Conservation (phyloP, 1,284 basidiomycete species). For the Flammula alnicola region DNA sequence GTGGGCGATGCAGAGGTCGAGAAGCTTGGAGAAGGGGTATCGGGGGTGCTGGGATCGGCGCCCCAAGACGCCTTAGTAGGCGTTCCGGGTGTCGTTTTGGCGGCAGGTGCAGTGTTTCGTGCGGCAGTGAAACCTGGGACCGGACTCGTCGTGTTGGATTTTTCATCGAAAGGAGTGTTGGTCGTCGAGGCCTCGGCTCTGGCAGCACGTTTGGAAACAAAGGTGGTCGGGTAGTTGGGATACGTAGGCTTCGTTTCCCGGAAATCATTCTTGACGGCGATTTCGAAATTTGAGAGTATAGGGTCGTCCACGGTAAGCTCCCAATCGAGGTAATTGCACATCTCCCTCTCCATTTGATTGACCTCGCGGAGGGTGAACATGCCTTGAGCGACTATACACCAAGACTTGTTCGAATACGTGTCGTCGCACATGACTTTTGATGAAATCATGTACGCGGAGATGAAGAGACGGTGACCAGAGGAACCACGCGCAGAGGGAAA, state of each 20-base stretch:
- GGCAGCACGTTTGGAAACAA: conserved; percentile 56
- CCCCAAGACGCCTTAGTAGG: conserved; percentile 33
- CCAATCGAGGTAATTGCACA: conserved; percentile 94
- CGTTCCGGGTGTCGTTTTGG: conserved; percentile 32
- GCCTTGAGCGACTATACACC: conserved; percentile 91
- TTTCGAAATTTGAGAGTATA: conserved; percentile 70
- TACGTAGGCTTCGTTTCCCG: conserved; percentile 52
- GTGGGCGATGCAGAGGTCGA: conserved; percentile 39
- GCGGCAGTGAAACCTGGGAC: conserved; percentile 50
- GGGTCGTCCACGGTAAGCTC: conserved; percentile 78
- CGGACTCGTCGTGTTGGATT: conserved; percentile 51
- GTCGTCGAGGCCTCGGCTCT: conserved; percentile 47
- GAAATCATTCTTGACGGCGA: conserved; percentile 66
- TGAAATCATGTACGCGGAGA: conserved; percentile 94
- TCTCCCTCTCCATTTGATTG: conserved; percentile 96
- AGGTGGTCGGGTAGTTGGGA: conserved; percentile 60
- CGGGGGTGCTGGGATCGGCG: conserved; percentile 25
- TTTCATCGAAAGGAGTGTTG: conserved; percentile 54
- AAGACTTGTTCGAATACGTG: conserved; percentile 95
- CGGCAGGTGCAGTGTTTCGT: not conserved
- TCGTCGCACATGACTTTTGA: conserved; percentile 94
- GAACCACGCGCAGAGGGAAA: conserved; percentile 93
- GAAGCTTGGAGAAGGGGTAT: conserved; percentile 37
- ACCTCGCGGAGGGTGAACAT: conserved; percentile 91
- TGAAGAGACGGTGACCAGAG: conserved; percentile 89